Evolutionary conservation across 345 rosid species (phyloP), one percentile per base, ranked within the genome.

Genomic region (Euphorbia peplus): DNA sequence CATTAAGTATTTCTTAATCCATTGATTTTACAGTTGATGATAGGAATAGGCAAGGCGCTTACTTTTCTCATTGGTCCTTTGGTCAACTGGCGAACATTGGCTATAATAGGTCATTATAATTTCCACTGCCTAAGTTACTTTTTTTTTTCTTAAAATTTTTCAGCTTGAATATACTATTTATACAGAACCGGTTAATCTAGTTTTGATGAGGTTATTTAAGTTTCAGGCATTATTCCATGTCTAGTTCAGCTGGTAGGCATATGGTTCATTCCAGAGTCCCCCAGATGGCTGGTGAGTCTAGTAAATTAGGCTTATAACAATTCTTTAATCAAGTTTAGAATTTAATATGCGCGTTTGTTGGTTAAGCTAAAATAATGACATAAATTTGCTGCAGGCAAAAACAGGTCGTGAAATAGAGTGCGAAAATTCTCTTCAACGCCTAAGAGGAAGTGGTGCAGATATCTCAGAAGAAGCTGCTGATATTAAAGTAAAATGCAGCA

Each of bases 251-350:
- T 74, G 13, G 4, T 70, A 9, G 75, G 79, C 59, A 32, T 82
- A 25, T 74, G 70, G 55, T 80, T 82, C 71, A 66, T 82, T 57
- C 84, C 88, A 0, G 88, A 84, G 70, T 84, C 88, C 30, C 88
- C 88, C 35, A 78, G 88, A 70, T 84, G 85, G 85, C 73, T 84
- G 83, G 86, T 84, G 42, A 76, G 83, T 68, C 48, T 35, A n/a
- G 42, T 29, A 44, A n/a, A 44, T 60, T 19, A 21, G 11, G 4
- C 46, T 46, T 28, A 29, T 13, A n/a, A 8, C 44, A 8, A 46
- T 21, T 24, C 15, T 13, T 44, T 44, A 44, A 2, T 44, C 7
- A 44, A 44, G 48, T 3, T 44, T 44, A 44, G 48, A 3, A 44
- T 9, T 44, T 44, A 44, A 9, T 3, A 44, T 44, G 48, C 16